Evolutionary conservation across 495 filamentous ascomycete genomes (phyloP).

Genomic region (Gamarada debralockiae): DNA sequence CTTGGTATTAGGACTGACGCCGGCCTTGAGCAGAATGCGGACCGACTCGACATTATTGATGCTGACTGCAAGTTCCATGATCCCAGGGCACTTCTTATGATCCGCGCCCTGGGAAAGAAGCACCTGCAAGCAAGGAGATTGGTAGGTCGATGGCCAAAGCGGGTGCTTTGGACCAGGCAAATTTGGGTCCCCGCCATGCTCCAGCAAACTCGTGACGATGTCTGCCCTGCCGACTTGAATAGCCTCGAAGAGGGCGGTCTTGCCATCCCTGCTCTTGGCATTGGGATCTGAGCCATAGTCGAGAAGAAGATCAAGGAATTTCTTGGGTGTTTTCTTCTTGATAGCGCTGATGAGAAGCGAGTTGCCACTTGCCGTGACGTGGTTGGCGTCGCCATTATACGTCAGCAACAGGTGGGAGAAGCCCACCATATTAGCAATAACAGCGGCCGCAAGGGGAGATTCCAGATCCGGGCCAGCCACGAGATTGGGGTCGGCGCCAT

Average conservation of each 20-base stretch:
- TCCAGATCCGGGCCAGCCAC: conserved; percentile 34
- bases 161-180: conserved; percentile 47
- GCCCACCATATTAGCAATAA: conserved; percentile 34
- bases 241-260: conserved; percentile 44
- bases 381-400: conserved; percentile 43
- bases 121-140: conserved; percentile 35
- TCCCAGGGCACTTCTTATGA: conserved; percentile 37
- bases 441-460: conserved; percentile 35
- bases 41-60: conserved; percentile 47
- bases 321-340: conserved; percentile 36
- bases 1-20: conserved; percentile 47
- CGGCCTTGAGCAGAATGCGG: conserved; percentile 43
- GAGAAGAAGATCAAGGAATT: conserved; percentile 43
- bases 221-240: conserved; percentile 34
- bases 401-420: conserved; percentile 41
- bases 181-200: conserved; percentile 39
- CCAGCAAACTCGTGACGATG: conserved; percentile 29
- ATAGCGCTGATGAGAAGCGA: conserved; percentile 45
- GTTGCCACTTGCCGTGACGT: conserved; percentile 38
- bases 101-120: conserved; percentile 41
- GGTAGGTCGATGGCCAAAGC: conserved; percentile 41
- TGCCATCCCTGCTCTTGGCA: conserved; percentile 43
- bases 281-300: conserved; percentile 46
- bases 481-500: conserved; percentile 47
- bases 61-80: conserved; percentile 45